Conservation (phyloP, 78 protist genomes). For the Speleostelium caveatum region DNA sequence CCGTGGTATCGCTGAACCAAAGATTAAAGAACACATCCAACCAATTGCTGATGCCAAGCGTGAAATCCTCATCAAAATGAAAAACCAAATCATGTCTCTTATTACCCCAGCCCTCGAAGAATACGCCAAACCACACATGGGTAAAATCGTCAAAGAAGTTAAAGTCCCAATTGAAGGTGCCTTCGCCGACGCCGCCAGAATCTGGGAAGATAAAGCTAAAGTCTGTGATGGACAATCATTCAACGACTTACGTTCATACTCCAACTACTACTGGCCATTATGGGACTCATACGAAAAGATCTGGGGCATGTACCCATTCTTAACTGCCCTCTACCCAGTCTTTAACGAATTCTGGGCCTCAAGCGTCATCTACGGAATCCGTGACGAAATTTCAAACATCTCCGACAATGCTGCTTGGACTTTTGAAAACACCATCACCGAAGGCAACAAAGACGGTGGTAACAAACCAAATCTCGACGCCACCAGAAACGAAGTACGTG, state of each 20-base stretch:
- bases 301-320: conserved; percentile 1
- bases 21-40: conserved; percentile 3
- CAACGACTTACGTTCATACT: not conserved
- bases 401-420: conserved; percentile 19
- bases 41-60: conserved; percentile 24
- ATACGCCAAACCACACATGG: conserved; percentile 3
- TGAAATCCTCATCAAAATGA: conserved; percentile 14
- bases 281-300: not conserved
- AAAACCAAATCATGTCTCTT: not conserved
- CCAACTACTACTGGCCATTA: conserved; percentile 17
- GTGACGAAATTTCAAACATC: not conserved
- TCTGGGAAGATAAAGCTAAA: conserved; percentile 10
- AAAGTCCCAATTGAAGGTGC: conserved; percentile 18
- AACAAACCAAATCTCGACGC: not conserved
- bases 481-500: not conserved
- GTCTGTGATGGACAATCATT: conserved; percentile 24
- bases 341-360: conserved; percentile 2
- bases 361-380: conserved; percentile 1
- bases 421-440: not conserved
- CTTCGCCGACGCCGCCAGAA: not conserved
- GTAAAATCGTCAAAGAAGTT: not conserved
- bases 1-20: conserved; percentile 24
- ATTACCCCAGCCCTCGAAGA: conserved; percentile 26
- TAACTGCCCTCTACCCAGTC: not conserved
- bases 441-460: not conserved